These are phyloP conservation scores for Lodderomyces parapsilosis DNA, from an alignment of 1,139 yeast genomes.

Conservation along the genomic window DNA sequence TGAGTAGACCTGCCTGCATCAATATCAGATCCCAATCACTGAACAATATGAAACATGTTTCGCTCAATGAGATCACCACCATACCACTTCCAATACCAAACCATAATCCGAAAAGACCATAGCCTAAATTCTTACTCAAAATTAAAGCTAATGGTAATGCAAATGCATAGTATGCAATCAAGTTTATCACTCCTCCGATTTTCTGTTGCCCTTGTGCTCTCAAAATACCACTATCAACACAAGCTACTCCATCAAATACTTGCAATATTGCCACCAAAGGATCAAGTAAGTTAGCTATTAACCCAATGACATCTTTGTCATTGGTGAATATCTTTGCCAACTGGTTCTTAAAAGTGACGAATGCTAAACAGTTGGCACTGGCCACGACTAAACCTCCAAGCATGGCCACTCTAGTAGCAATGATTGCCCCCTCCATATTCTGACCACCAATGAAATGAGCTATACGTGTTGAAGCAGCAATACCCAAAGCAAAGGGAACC, in stretches of 20 bases:
- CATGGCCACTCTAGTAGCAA: constrained; percentile 66
- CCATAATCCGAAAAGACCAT: constrained; percentile 77
- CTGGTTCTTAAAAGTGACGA: constrained; percentile 50
- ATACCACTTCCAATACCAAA: constrained; percentile 81
- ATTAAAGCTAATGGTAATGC: constrained; percentile 64
- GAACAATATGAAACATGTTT: constrained; percentile 39
- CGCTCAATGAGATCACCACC: constrained; percentile 63
- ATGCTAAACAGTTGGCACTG: constrained; percentile 48
- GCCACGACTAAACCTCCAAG: constrained; percentile 60
- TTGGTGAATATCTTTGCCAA: constrained; percentile 70
- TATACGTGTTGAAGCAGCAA: constrained; percentile 82
- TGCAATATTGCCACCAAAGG: constrained; percentile 76
- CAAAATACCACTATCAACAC: constrained; percentile 79
- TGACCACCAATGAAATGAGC: constrained; percentile 87
- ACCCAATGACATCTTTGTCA: constrained; percentile 61
- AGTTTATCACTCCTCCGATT: constrained; percentile 77
- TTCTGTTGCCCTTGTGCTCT: constrained; percentile 87
- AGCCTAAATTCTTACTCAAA: constrained; percentile 54
- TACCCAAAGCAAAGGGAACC: constrained; percentile 87
- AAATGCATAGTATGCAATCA: constrained; percentile 68
- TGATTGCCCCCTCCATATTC: constrained; percentile 57
- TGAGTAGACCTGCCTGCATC: constrained; percentile 26
- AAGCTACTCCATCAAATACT: constrained; percentile 77
- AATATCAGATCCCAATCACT: constrained; percentile 45
- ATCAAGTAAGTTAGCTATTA: constrained; percentile 47